phyloP scores from a whole-genome alignment of 371 early-diverging fungal species.

The Parasitella parasitica region DNA sequence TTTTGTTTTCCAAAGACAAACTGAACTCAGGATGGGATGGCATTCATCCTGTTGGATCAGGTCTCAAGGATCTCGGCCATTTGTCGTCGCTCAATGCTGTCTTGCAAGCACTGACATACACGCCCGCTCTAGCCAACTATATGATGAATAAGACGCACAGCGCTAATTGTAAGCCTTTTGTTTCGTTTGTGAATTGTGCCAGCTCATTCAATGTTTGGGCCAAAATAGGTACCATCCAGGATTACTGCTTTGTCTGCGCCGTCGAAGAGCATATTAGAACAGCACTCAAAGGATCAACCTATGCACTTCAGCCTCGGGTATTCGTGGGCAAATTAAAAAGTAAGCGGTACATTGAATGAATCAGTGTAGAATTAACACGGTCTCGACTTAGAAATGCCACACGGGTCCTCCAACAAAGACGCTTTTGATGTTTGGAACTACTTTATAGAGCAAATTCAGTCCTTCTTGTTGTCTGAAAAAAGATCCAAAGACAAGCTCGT shows the following conservation, averaged over 20 bases:
- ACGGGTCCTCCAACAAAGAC: slow-evolving; percentile 75
- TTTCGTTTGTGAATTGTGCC: background rate
- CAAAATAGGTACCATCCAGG: slow-evolving; percentile 56
- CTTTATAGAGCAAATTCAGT: slow-evolving; percentile 63
- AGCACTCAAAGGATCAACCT: slow-evolving; percentile 27
- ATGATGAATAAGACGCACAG: slow-evolving; percentile 64
- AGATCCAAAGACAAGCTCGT: slow-evolving; percentile 63
- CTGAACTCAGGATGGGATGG: slow-evolving; percentile 59
- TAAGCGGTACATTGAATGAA: slow-evolving; percentile 37
- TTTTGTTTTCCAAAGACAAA: slow-evolving; percentile 56
- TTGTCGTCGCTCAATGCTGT: slow-evolving; percentile 93
- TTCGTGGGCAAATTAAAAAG: slow-evolving; percentile 74
- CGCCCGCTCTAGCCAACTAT: slow-evolving; percentile 80
- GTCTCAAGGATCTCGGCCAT: slow-evolving; percentile 90
- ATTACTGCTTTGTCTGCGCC: slow-evolving; percentile 68
- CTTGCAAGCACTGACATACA: slow-evolving; percentile 88
- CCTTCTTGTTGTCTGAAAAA: slow-evolving; percentile 33
- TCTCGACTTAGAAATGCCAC: slow-evolving; percentile 68
- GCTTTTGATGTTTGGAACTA: slow-evolving; percentile 80
- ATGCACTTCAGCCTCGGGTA: slow-evolving; percentile 57
- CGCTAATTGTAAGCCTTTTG: slow-evolving; percentile 52
- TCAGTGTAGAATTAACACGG: background rate
- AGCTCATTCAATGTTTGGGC: background rate
- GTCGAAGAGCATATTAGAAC: slow-evolving; percentile 59
- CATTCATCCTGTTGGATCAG: slow-evolving; percentile 72